Conservation (phyloP, 169 alveolate genomes). For the Perkinsus olseni region DNA sequence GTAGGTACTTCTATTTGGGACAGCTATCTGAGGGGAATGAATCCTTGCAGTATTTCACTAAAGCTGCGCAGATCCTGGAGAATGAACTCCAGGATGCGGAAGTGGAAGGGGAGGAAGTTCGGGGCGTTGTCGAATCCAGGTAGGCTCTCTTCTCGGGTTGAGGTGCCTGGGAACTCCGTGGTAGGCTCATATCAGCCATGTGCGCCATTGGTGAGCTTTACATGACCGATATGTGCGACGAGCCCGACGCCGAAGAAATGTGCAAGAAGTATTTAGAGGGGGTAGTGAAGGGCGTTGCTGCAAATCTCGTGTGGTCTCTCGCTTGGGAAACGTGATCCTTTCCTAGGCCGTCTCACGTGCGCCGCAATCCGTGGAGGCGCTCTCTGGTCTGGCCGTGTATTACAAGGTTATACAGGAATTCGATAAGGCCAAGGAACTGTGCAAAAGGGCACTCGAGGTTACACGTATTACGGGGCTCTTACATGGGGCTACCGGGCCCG, state of each 20-base stretch:
- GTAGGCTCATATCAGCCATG: slow-evolving; percentile 9
- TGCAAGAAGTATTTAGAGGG: slow-evolving; percentile 4
- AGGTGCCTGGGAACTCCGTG: background rate
- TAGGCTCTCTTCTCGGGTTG: background rate
- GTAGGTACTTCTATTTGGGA: background rate
- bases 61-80: background rate
- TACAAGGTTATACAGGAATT: background rate
- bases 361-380: background rate
- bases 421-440: background rate
- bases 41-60: background rate
- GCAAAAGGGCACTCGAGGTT: background rate
- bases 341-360: background rate
- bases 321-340: background rate
- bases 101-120: background rate
- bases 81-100: background rate
- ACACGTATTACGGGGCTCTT: background rate
- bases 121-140: background rate
- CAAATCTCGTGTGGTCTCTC: too few species aligned
- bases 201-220: slow-evolving; percentile 29
- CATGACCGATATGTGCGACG: slow-evolving; percentile 34
- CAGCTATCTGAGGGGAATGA: background rate
- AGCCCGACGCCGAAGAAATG: slow-evolving; percentile 17
- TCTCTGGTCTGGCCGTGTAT: background rate
- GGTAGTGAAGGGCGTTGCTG: background rate
- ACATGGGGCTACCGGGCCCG: background rate